Evolutionary conservation across 2,329 filamentous ascomycete species (phyloP).

Genomic region (Penicillium sp.): DNA sequence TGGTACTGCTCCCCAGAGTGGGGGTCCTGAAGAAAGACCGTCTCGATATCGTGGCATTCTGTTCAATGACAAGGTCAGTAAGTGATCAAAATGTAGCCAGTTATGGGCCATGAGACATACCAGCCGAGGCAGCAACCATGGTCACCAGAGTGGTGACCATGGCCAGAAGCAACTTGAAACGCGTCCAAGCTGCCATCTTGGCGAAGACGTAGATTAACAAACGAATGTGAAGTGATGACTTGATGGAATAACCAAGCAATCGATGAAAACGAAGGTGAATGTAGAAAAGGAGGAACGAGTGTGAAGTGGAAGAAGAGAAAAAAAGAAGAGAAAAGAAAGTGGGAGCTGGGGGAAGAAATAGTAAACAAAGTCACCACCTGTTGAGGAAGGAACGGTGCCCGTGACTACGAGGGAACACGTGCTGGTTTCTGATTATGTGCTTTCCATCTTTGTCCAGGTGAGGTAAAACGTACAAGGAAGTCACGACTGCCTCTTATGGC

Average conservation of each 20-base stretch:
- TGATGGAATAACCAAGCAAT: conserved; percentile 1
- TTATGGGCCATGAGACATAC: background rate
- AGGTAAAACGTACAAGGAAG: conserved; percentile 2
- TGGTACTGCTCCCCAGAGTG: background rate
- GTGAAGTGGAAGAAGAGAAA: conserved; percentile 2
- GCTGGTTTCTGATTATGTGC: background rate
- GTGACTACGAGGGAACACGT: conserved; percentile 1
- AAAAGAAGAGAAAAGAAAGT: conserved; percentile 2
- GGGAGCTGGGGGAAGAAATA: conserved; percentile 1
- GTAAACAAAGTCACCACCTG: background rate
- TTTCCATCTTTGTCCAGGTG: background rate
- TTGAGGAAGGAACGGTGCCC: conserved; percentile 4
- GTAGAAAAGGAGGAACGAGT: background rate
- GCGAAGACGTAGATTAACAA: background rate
- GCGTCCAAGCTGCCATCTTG: conserved; percentile 12
- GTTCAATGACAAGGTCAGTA: background rate
- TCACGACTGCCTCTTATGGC: background rate
- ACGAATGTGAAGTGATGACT: background rate
- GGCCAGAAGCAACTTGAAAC: conserved; percentile 18
- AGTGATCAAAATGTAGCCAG: background rate
- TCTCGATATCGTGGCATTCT: conserved; percentile 3
- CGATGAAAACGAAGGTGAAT: conserved; percentile 3
- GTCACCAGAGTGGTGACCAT: conserved; percentile 23
- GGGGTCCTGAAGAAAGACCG: conserved; percentile 2
- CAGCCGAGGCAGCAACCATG: conserved; percentile 10